Evolutionary conservation across 1,139 yeast species (phyloP).

Genomic region (Pichia sp.): DNA sequence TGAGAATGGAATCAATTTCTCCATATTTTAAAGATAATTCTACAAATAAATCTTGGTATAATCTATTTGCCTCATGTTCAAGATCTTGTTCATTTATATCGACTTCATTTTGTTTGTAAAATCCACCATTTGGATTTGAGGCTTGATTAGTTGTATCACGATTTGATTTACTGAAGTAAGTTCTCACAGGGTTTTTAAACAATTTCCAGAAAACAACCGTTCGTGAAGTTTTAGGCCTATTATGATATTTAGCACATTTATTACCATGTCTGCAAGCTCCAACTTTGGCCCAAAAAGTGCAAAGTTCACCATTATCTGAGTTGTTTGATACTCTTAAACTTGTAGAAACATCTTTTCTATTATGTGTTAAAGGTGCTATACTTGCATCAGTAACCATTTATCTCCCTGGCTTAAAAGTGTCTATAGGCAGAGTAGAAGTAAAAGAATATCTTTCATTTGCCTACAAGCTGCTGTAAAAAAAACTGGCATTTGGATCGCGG

Average conservation of each 20-base stretch:
- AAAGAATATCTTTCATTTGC: no score
- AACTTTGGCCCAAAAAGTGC: slow-evolving; percentile 64
- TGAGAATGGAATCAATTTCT: slow-evolving; percentile 55
- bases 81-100: slow-evolving; percentile 30
- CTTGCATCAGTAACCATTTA: no score
- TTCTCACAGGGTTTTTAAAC: slow-evolving; percentile 52
- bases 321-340: no score
- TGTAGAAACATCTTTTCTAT: no score
- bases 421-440: no score
- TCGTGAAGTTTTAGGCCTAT: slow-evolving; percentile 58
- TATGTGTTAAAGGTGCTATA: no score
- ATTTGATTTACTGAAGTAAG: slow-evolving; percentile 5
- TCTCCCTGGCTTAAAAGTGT: no score
- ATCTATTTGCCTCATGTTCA: slow-evolving; percentile 50
- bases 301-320: background rate
- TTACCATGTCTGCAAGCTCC: slow-evolving; percentile 96
- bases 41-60: slow-evolving; percentile 66
- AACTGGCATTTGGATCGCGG: no score
- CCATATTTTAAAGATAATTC: slow-evolving; percentile 60
- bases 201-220: slow-evolving; percentile 64
- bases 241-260: slow-evolving; percentile 73
- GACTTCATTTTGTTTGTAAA: slow-evolving; percentile 6
- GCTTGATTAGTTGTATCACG: background rate
- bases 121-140: slow-evolving; percentile 7
- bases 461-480: no score